A percentile compares a stretch with the other conserved stretches of the same genome.
Evolutionary conservation across 2,329 filamentous ascomycete species (phyloP).

Genomic region (Xylariaceae sp.): DNA sequence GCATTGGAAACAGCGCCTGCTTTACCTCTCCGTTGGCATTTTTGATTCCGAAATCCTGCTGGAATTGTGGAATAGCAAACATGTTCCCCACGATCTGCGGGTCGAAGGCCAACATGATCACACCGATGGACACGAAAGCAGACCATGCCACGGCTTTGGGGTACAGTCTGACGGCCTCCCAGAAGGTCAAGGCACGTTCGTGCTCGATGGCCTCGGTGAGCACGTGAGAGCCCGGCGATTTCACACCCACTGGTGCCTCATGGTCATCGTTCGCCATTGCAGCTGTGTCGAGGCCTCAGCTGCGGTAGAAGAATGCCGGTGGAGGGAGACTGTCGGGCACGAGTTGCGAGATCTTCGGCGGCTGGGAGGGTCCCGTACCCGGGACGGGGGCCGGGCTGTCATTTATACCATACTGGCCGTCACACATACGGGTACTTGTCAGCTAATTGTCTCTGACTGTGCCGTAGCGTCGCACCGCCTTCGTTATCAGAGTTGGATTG

Average conservation of each 20-base stretch:
- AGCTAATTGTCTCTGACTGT: background rate
- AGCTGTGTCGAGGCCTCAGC: background rate
- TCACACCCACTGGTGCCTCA: constrained; percentile 13
- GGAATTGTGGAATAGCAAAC: constrained; percentile 41
- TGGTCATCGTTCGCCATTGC: constrained; percentile 14
- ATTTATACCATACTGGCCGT: background rate
- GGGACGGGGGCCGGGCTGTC: background rate
- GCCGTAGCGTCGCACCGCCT: background rate
- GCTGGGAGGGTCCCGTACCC: background rate
- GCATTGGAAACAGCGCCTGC: background rate
- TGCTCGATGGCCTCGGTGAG: constrained; percentile 37
- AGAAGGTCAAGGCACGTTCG: constrained; percentile 40
- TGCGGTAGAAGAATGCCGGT: background rate
- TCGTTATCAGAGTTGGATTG: background rate
- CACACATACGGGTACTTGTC: background rate
- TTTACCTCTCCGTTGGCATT: constrained; percentile 31
- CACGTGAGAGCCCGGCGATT: constrained; percentile 22
- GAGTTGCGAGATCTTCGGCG: background rate
- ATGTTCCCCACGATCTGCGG: constrained; percentile 61
- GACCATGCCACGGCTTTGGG: constrained; percentile 51
- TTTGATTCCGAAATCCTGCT: constrained; percentile 33
- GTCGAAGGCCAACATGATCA: constrained; percentile 62
- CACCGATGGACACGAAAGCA: constrained; percentile 54
- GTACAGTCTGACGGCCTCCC: constrained; percentile 41
- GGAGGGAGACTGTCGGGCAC: background rate